A percentile compares a stretch with the other conserved stretches of the same genome.
phyloP scores from a whole-genome alignment of 352 stramenopile genomes.

The Globisporangium recalcitrans region DNA sequence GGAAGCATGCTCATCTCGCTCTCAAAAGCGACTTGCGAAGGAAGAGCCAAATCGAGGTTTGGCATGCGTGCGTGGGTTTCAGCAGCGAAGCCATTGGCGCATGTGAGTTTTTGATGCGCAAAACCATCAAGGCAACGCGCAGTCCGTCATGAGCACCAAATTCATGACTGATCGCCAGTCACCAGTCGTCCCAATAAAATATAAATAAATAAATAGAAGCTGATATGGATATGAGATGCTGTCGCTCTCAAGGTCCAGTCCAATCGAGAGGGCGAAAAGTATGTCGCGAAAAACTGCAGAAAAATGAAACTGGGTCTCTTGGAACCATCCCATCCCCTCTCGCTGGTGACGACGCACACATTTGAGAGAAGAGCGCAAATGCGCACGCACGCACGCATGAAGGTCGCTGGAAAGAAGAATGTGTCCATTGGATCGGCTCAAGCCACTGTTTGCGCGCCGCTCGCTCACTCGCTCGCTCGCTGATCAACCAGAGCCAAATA shows the following conservation, averaged over 20 bases:
- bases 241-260: too few species aligned
- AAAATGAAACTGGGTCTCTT: background rate
- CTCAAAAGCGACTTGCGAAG: background rate
- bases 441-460: too few species aligned
- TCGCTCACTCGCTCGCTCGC: background rate
- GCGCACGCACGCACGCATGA: background rate
- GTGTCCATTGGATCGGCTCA: background rate
- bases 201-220: too few species aligned
- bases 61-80: background rate
- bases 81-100: background rate
- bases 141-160: background rate
- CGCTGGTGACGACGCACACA: background rate
- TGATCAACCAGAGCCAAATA: background rate
- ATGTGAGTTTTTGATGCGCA: too few species aligned
- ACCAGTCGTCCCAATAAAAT: too few species aligned
- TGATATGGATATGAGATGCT: too few species aligned
- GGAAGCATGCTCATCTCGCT: too few species aligned
- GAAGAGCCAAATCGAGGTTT: background rate
- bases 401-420: conserved; percentile 3
- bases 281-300: too few species aligned
- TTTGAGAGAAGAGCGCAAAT: background rate
- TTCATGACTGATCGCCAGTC: too few species aligned
- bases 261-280: background rate
- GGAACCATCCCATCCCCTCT: background rate
- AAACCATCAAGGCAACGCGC: background rate